Evolutionary conservation across 129 eudicot species (phyloP).

Genomic region (Flaveria ramosissima): DNA sequence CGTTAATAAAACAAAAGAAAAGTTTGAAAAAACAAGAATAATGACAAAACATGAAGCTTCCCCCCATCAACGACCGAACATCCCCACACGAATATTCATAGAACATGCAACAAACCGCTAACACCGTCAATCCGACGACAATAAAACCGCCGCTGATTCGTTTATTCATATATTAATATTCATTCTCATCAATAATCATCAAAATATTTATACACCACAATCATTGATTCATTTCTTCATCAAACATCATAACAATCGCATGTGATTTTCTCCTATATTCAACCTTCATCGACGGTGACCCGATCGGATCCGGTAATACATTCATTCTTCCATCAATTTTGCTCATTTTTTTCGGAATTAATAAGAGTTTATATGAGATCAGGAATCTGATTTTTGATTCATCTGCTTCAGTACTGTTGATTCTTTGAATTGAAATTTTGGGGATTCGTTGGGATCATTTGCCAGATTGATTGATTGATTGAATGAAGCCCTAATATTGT

Average conservation of each 20-base stretch:
- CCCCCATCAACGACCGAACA: conserved; percentile 1
- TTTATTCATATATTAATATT: not conserved
- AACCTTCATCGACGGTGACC: not conserved
- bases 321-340: conserved; percentile 1
- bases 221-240: not conserved
- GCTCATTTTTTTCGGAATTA: too few relatives aligned
- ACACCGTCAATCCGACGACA: conserved; percentile 3
- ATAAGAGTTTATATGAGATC: too few relatives aligned
- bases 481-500: not conserved
- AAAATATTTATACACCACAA: too few relatives aligned
- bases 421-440: too few relatives aligned
- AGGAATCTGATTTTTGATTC: too few relatives aligned
- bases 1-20: not conserved
- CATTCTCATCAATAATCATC: too few relatives aligned
- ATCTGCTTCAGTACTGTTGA: too few relatives aligned
- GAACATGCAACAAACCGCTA: conserved; percentile 10
- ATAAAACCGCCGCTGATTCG: conserved; percentile 13
- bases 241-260: not conserved
- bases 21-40: not conserved
- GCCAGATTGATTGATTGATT: not conserved
- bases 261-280: conserved; percentile 20
- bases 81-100: conserved; percentile 19
- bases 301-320: conserved; percentile 24
- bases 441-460: too few relatives aligned
- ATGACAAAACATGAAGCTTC: conserved; percentile 14